These are phyloP conservation scores for Calendula officinalis DNA, from an alignment of 129 eudicot species.

Conservation along the genomic window DNA sequence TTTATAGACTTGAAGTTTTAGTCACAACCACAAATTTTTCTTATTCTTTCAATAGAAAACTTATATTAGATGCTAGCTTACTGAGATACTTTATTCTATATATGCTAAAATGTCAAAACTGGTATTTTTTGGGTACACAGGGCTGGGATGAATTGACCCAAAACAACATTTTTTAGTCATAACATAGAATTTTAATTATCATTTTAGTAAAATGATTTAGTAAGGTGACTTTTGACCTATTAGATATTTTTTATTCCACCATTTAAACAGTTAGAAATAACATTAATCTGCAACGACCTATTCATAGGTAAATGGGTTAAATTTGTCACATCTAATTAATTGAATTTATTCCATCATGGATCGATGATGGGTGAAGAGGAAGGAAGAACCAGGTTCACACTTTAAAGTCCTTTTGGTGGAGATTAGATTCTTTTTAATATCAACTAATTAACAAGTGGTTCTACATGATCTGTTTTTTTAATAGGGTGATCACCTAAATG, in stretches of 20 bases:
- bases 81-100: not conserved
- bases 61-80: not conserved
- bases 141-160: not conserved
- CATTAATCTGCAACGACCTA: no score
- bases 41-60: not conserved
- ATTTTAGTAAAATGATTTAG: not conserved
- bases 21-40: conserved; percentile 2
- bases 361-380: not conserved
- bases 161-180: not conserved
- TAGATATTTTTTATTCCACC: not conserved
- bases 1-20: conserved; percentile 27
- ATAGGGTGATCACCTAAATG: not conserved
- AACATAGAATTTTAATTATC: no score
- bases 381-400: conserved; percentile 27
- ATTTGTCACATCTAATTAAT: not conserved
- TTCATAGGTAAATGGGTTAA: not conserved
- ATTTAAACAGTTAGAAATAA: not conserved
- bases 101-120: not conserved
- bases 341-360: conserved; percentile 14
- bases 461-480: not conserved
- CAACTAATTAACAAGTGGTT: conserved; percentile 14
- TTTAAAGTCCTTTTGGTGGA: conserved; percentile 16
- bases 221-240: not conserved
- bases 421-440: conserved; percentile 21
- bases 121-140: no score